Evolutionary conservation across 2,329 filamentous ascomycete genomes (phyloP).

Genomic region (Xylaria sp.): DNA sequence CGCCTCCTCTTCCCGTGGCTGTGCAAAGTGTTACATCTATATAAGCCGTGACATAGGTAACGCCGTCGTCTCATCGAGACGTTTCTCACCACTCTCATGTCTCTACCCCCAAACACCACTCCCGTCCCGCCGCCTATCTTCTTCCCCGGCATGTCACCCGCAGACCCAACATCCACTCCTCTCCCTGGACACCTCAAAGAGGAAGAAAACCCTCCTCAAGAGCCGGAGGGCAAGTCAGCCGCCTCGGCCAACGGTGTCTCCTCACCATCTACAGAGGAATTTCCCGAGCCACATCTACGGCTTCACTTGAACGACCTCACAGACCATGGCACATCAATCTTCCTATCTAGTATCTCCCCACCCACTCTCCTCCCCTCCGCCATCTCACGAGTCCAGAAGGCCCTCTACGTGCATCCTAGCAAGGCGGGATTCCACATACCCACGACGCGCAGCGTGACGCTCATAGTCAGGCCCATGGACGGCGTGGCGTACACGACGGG

Average conservation of each 20-base stretch:
- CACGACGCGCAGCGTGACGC: slow-evolving; percentile 84
- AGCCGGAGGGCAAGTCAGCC: background rate
- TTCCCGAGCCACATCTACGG: slow-evolving; percentile 66
- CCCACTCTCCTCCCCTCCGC: slow-evolving; percentile 70
- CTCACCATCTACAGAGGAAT: slow-evolving; percentile 41
- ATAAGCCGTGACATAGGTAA: background rate
- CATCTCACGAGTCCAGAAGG: slow-evolving; percentile 74
- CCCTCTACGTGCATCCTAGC: slow-evolving; percentile 70
- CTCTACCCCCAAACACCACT: slow-evolving; percentile 49
- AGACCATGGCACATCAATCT: slow-evolving; percentile 71
- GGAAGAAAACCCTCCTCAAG: background rate
- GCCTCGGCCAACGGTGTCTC: slow-evolving; percentile 7
- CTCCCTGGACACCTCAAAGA: slow-evolving; percentile 18
- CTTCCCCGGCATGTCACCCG: slow-evolving; percentile 49
- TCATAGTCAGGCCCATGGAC: slow-evolving; percentile 80
- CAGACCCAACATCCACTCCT: slow-evolving; percentile 35
- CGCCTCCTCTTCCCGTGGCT: background rate
- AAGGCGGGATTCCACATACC: slow-evolving; percentile 52
- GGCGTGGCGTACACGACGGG: slow-evolving; percentile 93
- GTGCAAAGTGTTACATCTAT: background rate
- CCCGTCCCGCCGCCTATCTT: slow-evolving; percentile 51
- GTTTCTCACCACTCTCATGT: slow-evolving; percentile 39
- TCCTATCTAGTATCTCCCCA: slow-evolving; percentile 74
- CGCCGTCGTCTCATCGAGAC: background rate
- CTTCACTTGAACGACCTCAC: slow-evolving; percentile 68